phyloP scores from a whole-genome alignment of 352 stramenopile genomes.

The Plasmopara muralis region DNA sequence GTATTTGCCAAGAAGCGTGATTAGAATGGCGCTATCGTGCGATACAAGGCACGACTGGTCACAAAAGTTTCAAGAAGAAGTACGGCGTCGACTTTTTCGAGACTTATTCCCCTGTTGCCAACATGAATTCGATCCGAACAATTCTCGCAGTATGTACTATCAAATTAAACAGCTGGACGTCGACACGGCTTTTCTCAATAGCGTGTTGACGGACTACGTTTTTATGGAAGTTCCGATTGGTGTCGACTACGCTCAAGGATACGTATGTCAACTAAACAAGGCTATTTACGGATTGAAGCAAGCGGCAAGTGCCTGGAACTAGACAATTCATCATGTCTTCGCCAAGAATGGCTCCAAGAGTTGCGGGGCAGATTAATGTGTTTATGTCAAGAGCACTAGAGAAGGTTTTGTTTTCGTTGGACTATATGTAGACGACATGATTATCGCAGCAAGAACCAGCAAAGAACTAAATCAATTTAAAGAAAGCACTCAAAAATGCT shows the following conservation, averaged over 20 bases:
- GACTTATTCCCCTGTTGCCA: background rate
- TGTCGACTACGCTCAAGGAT: background rate
- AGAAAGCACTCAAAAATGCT: no score
- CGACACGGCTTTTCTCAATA: background rate
- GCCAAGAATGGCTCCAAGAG: background rate
- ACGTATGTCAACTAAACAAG: background rate
- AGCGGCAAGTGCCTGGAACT: background rate
- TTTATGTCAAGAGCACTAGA: background rate
- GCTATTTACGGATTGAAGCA: conserved; percentile 1
- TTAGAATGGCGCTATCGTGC: no score
- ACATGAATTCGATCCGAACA: background rate
- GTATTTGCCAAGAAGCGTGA: no score
- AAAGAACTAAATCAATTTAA: no score
- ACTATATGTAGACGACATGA: background rate
- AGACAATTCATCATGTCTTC: background rate
- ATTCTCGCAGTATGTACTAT: background rate
- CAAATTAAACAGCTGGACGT: background rate
- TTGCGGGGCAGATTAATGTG: background rate
- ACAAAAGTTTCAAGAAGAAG: no score
- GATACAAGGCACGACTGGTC: no score
- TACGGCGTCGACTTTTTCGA: no score
- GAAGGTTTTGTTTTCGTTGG: background rate
- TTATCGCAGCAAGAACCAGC: conserved; percentile 1
- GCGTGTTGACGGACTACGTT: background rate
- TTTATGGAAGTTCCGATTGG: background rate